Evolutionary conservation across 345 rosid species (phyloP), one percentile per base, ranked within the genome.

Genomic region (Capsella bursapastoris): DNA sequence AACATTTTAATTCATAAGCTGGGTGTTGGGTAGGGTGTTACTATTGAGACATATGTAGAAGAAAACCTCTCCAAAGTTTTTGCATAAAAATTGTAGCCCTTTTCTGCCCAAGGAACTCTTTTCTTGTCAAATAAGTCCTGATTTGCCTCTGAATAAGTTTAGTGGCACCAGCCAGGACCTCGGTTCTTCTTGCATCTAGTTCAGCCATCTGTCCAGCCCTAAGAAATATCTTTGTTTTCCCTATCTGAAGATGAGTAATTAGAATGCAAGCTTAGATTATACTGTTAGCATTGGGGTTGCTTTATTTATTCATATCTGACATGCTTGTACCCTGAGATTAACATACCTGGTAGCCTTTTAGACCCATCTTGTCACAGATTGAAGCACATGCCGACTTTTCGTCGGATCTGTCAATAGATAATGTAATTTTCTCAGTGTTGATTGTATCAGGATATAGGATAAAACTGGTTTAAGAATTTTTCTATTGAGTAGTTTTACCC

Each of bases 121-220:
- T 85, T 81, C 88, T 67, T 45, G 82, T 69, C 40, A 85, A 77
- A 80, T 87, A 64, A 27, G 91, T 81, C 40, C 81, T 82, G 65
- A 85, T 81, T 60, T 84, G 86, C 64, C 89, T 78, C 77, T 87
- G 91, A 64, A 87, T 84, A 41, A 43, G 75, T 73, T 66, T 82
- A 25, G 85, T 81, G 50, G 89, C 86, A 76, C 56, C 77, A 16
- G 86, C 84, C 68, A 87, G 80, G 59, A 87, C 81, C 78, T 87
- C 89, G n/a, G 79, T 79, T 81, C 89, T 85, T 69, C 86, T 64
- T 32, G 91, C 88, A 80, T 87, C 91, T 67, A 87, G 79, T 69
- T 87, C 91, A 43, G 91, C 91, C 91, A 87, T 85, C 80, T 87
- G 91, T 51, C 89, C 91, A 1, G 91, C 91, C 64, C 91, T 85